Conservation (phyloP, 2,329 filamentous ascomycete species). For the Ophiostoma tasmaniense region DNA sequence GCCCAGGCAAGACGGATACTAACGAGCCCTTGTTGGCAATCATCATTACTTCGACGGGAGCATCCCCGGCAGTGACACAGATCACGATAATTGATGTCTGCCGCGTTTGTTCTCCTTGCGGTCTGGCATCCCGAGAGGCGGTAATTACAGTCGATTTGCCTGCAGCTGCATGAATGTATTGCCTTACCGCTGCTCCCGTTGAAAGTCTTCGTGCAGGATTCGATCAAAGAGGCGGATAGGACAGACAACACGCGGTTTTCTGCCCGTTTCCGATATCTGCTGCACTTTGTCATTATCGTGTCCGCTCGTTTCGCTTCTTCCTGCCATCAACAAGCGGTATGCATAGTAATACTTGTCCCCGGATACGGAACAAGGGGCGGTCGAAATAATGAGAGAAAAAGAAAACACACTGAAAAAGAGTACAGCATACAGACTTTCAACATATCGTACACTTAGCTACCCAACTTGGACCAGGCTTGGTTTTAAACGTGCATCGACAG, state of each 20-base stretch:
- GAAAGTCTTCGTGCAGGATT: background rate
- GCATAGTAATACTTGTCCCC: background rate
- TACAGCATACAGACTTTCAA: background rate
- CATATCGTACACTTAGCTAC: background rate
- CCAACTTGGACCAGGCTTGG: background rate
- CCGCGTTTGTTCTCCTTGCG: background rate
- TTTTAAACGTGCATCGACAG: background rate
- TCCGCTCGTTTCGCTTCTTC: background rate
- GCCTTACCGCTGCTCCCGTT: background rate
- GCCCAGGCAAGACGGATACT: background rate
- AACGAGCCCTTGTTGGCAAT: background rate
- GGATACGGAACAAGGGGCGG: background rate
- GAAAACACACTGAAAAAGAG: background rate
- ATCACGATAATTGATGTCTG: background rate
- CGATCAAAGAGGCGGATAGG: background rate
- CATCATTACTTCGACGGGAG: background rate
- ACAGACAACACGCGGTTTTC: background rate
- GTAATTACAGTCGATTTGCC: background rate
- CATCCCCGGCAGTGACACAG: background rate
- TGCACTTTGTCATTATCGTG: background rate
- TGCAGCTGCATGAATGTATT: background rate
- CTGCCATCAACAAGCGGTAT: conserved; percentile 10
- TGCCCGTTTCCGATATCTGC: background rate
- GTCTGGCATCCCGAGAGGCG: background rate
- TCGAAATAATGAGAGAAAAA: background rate